Base-by-base conservation (phyloP, 2,329 filamentous ascomycete genomes). In the Pleurostoma richardsiae region DNA sequence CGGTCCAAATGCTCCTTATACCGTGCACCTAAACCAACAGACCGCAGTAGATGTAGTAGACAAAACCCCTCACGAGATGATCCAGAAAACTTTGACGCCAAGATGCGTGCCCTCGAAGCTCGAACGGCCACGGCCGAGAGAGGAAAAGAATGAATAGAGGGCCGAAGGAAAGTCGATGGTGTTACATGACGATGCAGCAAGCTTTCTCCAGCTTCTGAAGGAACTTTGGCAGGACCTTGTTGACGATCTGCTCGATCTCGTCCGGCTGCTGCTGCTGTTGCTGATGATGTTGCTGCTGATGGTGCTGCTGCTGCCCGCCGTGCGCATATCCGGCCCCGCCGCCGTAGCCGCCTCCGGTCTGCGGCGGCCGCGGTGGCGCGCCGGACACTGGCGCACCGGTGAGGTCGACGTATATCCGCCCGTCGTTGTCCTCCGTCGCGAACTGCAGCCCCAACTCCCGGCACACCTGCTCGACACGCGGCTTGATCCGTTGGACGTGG, bases 401-500 rank as follows among this genome's bases (percentile, higher is more conserved):
- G 53, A 97, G 73, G 61, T 96, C 87, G 51, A 97, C 82, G 62
- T 89, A 96, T 39, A 99, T 91, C 11, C 90, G 74, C 1, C 94
- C 94, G 6, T 86, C 86, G 57, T 99, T 97, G 42, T 87, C 85
- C 71, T 97, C 94, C 2, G 90, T 95, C 47, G 78, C 70, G 67
- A 87, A 96, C 58, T 90, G 79, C 46, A 99, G 73, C 0, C 91
- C 89, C 40, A 95, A 69, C 63, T 96, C 86, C 42, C 74, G 79
- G 67, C 92, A 96, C 42, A 97, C 75, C 63, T 88, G 78, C 70
- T 97, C 91, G 40, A 97, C 90, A 51, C 88, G 79, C n/a, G 94
- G 94, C 71, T 95, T 96, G 67, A 99, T 84, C 75, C 94, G 96
- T 67, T 96, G 90, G 28, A 97, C 77, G 59, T 94, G 86, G 54